Evolutionary conservation across 495 filamentous ascomycete genomes (phyloP).

Genomic region (Pyrenula aspistea): DNA sequence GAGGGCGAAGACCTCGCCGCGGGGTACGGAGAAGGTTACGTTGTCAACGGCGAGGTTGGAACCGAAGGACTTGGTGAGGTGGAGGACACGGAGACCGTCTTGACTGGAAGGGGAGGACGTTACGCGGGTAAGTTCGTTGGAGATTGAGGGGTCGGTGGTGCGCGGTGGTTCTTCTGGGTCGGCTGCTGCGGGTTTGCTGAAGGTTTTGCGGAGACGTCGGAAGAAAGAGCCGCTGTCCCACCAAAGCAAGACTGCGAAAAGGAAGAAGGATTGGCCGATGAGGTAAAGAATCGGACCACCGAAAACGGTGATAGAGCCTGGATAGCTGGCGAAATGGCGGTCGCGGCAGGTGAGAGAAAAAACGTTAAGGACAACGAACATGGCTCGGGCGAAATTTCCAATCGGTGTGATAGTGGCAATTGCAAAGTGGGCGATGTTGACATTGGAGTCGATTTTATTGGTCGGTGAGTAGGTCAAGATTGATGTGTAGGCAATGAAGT

Average conservation of each 20-base stretch:
- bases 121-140: slow-evolving; percentile 33
- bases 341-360: slow-evolving; percentile 63
- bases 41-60: slow-evolving; percentile 62
- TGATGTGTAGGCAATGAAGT: slow-evolving; percentile 60
- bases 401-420: slow-evolving; percentile 58
- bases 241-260: slow-evolving; percentile 59
- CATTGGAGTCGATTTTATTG: slow-evolving; percentile 41
- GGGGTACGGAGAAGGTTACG: slow-evolving; percentile 65
- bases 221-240: slow-evolving; percentile 52
- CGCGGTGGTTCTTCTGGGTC: slow-evolving; percentile 15
- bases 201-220: slow-evolving; percentile 23
- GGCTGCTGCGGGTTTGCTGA: slow-evolving; percentile 26
- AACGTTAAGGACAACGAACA: slow-evolving; percentile 66
- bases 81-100: slow-evolving; percentile 62
- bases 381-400: slow-evolving; percentile 50
- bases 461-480: slow-evolving; percentile 56
- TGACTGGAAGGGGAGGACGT: slow-evolving; percentile 28
- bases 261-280: slow-evolving; percentile 50
- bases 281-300: slow-evolving; percentile 72
- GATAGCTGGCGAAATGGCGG: slow-evolving; percentile 46
- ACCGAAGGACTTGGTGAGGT: slow-evolving; percentile 67
- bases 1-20: slow-evolving; percentile 71
- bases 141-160: slow-evolving; percentile 31
- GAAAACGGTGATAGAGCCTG: slow-evolving; percentile 58
- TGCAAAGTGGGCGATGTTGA: slow-evolving; percentile 54